Evolutionary conservation across 805 yeast genomes (phyloP).

Genomic region (Alloascoidea hylecoeti): DNA sequence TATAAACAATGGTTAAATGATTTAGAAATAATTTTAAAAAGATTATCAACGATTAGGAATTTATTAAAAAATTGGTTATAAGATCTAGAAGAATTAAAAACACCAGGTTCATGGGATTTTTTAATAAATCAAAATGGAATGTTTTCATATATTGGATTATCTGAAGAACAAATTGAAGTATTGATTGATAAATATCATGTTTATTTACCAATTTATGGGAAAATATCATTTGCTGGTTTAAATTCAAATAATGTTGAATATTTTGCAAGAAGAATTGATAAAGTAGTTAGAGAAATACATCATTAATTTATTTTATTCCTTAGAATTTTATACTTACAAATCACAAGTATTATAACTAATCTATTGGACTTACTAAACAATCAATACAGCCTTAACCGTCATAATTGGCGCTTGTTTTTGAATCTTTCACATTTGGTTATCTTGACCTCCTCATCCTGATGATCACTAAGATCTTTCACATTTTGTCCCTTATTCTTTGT

Average conservation of each 20-base stretch:
- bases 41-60: constrained; percentile 71
- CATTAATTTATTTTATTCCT: no score
- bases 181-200: constrained; percentile 70
- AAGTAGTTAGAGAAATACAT: constrained; percentile 46
- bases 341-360: no score
- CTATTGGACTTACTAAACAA: no score
- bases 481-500: no score
- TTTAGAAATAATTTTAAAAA: constrained; percentile 72
- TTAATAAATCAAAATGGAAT: constrained; percentile 86
- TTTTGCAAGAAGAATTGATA: constrained; percentile 74
- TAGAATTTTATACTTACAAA: no score
- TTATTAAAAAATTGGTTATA: constrained; percentile 45
- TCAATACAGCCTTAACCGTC: no score
- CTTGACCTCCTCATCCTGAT: no score
- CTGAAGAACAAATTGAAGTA: constrained; percentile 59
- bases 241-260: constrained; percentile 63
- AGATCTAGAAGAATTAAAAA: constrained; percentile 44
- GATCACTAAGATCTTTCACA: no score
- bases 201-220: constrained; percentile 69
- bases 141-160: constrained; percentile 90
- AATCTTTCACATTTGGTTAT: no score
- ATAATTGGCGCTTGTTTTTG: no score
- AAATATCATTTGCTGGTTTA: constrained; percentile 91
- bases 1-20: constrained; percentile 73
- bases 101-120: constrained; percentile 93